Evolutionary conservation across 1,284 basidiomycete species (phyloP).

Genomic region (Crocinoboletus sp.): DNA sequence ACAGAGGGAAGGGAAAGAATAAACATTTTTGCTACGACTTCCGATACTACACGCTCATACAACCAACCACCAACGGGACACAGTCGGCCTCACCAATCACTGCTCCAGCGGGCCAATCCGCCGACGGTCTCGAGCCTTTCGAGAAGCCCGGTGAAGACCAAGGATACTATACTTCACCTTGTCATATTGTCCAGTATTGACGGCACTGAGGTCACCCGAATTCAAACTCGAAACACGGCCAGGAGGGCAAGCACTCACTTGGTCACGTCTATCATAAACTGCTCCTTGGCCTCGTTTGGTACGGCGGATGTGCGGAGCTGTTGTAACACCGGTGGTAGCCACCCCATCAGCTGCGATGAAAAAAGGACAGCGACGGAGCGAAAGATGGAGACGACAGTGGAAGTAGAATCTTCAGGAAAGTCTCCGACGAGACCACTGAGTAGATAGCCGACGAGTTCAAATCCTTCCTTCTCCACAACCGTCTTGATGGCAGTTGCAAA

Average conservation of each 20-base stretch:
- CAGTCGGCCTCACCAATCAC: slow-evolving; percentile 12
- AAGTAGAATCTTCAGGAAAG: slow-evolving; percentile 84
- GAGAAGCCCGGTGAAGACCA: slow-evolving; percentile 57
- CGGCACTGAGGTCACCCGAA: slow-evolving; percentile 41
- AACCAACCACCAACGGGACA: neutral
- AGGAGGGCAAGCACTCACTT: slow-evolving; percentile 48
- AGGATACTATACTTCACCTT: slow-evolving; percentile 77
- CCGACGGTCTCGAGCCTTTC: slow-evolving; percentile 65
- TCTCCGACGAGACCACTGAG: slow-evolving; percentile 78
- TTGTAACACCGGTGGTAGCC: slow-evolving; percentile 71
- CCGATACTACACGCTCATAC: slow-evolving; percentile 12
- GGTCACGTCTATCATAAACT: slow-evolving; percentile 71
- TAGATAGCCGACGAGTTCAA: slow-evolving; percentile 65
- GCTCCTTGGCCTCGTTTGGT: slow-evolving; percentile 65
- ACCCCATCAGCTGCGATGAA: slow-evolving; percentile 63
- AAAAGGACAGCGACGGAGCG: slow-evolving; percentile 64
- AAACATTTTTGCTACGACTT: slow-evolving; percentile 19
- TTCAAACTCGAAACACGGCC: slow-evolving; percentile 10
- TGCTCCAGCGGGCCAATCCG: slow-evolving; percentile 43
- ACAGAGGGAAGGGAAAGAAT: slow-evolving; percentile 8
- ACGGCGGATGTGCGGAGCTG: slow-evolving; percentile 62
- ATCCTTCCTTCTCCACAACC: slow-evolving; percentile 72
- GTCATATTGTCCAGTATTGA: slow-evolving; percentile 62
- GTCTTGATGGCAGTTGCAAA: slow-evolving; percentile 66
- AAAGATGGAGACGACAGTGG: slow-evolving; percentile 75